A percentile compares a stretch with the other conserved stretches of the same genome.
phyloP scores from a whole-genome alignment of 2,329 filamentous ascomycete genomes.

The Ascochyta fabae region DNA sequence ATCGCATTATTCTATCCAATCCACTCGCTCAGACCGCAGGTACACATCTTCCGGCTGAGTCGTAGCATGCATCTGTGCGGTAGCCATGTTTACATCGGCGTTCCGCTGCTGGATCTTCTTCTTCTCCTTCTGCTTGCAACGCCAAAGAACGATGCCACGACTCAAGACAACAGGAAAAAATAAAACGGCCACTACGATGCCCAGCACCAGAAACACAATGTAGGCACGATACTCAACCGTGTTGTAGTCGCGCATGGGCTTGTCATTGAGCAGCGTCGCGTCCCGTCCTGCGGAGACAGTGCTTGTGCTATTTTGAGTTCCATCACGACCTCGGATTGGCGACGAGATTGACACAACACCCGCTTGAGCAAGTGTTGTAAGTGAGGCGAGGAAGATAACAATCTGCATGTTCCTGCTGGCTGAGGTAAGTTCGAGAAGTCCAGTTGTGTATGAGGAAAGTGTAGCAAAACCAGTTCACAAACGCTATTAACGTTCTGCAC shows the following conservation, averaged over 20 bases:
- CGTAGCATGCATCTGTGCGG: not conserved
- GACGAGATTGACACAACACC: not conserved
- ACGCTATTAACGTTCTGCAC: not conserved
- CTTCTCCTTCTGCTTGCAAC: not conserved
- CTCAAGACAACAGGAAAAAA: not conserved
- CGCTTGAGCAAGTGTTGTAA: not conserved
- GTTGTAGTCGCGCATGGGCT: not conserved
- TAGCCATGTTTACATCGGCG: not conserved
- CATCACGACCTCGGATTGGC: not conserved
- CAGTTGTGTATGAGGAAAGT: too few species aligned
- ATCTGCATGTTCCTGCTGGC: not conserved
- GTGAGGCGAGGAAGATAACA: not conserved
- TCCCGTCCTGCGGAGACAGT: not conserved
- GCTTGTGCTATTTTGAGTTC: not conserved
- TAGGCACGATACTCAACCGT: slow-evolving; percentile 1
- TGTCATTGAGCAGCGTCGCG: not conserved
- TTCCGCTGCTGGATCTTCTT: not conserved
- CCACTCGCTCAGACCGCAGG: slow-evolving; percentile 4
- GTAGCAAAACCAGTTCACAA: not conserved
- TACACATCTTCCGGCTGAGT: not conserved
- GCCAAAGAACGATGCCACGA: not conserved
- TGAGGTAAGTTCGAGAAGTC: not conserved
- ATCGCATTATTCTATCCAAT: not conserved
- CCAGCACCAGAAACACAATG: slow-evolving; percentile 2
- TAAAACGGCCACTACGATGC: not conserved